These are phyloP conservation scores for Mycena haematopus DNA, from an alignment of 768 basidiomycete species.

Conservation along the genomic window DNA sequence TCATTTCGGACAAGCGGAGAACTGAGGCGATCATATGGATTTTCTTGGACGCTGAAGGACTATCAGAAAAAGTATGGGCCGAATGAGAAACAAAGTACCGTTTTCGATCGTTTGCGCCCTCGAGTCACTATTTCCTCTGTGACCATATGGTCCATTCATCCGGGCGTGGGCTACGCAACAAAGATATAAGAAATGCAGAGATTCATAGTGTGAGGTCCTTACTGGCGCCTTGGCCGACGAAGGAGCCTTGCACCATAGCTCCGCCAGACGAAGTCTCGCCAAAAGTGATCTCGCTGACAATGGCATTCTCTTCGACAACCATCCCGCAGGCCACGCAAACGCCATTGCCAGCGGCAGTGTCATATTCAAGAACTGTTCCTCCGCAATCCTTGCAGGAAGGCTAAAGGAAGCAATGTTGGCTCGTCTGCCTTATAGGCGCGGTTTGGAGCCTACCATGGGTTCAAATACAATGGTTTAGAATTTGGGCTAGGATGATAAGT, in stretches of 20 bases:
- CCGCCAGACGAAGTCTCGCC: conserved; percentile 93
- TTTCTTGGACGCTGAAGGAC: conserved; percentile 69
- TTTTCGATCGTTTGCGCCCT: conserved; percentile 92
- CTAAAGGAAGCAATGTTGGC: conserved; percentile 39
- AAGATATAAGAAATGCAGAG: conserved; percentile 4
- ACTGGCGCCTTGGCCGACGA: conserved; percentile 93
- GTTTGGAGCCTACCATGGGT: conserved; percentile 23
- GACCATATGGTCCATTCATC: conserved; percentile 84
- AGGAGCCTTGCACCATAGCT: conserved; percentile 94
- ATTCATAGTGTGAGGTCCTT: conserved; percentile 36
- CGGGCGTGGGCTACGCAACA: conserved; percentile 70
- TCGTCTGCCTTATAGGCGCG: background rate
- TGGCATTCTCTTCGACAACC: conserved; percentile 91
- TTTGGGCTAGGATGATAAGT: background rate
- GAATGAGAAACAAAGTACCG: conserved; percentile 50
- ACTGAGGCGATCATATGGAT: conserved; percentile 85
- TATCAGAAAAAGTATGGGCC: background rate
- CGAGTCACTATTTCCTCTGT: conserved; percentile 79
- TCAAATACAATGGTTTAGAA: background rate
- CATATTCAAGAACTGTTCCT: conserved; percentile 86
- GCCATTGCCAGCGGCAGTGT: conserved; percentile 82
- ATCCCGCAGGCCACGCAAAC: conserved; percentile 88
- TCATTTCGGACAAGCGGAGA: conserved; percentile 78
- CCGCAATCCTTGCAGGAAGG: conserved; percentile 79
- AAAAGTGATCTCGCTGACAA: conserved; percentile 93